Conservation (phyloP, 139 green algal genomes). For the Zygnema circumcarinatum region DNA sequence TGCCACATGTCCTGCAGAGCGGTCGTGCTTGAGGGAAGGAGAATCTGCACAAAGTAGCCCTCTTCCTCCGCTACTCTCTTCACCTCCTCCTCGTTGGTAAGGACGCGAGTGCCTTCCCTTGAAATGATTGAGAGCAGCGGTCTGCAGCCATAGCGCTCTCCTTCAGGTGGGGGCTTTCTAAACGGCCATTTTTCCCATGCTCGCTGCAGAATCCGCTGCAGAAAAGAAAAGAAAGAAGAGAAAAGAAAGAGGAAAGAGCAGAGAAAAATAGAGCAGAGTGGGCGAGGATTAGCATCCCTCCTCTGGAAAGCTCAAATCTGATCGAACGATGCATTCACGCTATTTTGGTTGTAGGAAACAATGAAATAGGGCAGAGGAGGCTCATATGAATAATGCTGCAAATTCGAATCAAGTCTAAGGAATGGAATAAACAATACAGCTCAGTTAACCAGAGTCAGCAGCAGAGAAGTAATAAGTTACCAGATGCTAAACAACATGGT, state of each 20-base stretch:
- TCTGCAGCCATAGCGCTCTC: background rate
- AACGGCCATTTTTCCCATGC: background rate
- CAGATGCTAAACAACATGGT: too few relatives aligned
- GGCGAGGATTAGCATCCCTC: too few relatives aligned
- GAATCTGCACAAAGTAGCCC: constrained; percentile 5
- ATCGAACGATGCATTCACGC: too few relatives aligned
- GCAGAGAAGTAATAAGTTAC: too few relatives aligned
- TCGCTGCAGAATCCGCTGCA: background rate
- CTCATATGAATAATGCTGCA: too few relatives aligned
- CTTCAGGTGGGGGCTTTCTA: background rate
- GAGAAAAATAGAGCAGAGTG: background rate
- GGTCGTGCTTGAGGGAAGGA: background rate
- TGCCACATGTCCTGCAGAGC: background rate
- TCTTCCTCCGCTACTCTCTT: constrained; percentile 8
- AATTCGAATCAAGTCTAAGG: too few relatives aligned
- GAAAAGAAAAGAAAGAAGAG: background rate
- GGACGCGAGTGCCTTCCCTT: background rate
- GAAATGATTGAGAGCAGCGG: background rate
- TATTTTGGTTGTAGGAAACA: too few relatives aligned
- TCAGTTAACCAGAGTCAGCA: too few relatives aligned
- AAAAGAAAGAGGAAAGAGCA: background rate
- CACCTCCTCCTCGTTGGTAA: background rate
- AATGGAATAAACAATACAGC: too few relatives aligned
- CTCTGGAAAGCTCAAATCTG: too few relatives aligned
- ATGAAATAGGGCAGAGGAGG: too few relatives aligned